Evolutionary conservation across 768 basidiomycete species (phyloP).

Genomic region (Imleria badia): DNA sequence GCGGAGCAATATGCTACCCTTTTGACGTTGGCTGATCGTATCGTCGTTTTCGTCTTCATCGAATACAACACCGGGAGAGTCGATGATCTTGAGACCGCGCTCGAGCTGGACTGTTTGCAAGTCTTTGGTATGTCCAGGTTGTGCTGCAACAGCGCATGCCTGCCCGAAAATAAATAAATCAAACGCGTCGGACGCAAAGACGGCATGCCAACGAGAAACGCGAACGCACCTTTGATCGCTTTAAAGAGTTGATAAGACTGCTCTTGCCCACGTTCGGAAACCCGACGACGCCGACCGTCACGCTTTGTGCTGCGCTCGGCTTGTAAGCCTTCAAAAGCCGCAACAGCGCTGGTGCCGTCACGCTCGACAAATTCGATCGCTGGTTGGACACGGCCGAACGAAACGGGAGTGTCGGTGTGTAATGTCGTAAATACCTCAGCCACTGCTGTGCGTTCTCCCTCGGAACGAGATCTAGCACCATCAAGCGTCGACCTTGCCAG

Average conservation of each 20-base stretch:
- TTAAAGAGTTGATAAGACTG: slow-evolving; percentile 89
- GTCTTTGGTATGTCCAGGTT: slow-evolving; percentile 91
- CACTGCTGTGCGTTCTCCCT: slow-evolving; percentile 84
- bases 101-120: slow-evolving; percentile 91
- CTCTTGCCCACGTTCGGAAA: slow-evolving; percentile 99
- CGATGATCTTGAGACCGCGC: slow-evolving; percentile 87
- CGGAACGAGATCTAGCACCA: slow-evolving; percentile 76
- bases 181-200: neutral
- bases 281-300: slow-evolving; percentile 90
- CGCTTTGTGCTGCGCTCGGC: slow-evolving; percentile 58
- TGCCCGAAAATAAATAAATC: slow-evolving; percentile 28
- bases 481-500: neutral
- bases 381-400: slow-evolving; percentile 75
- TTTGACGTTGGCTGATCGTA: slow-evolving; percentile 46
- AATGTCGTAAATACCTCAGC: slow-evolving; percentile 89
- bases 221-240: slow-evolving; percentile 67
- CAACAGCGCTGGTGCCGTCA: slow-evolving; percentile 73
- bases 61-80: slow-evolving; percentile 97
- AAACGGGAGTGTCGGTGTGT: slow-evolving; percentile 92
- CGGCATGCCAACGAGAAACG: neutral
- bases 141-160: slow-evolving; percentile 94
- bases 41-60: slow-evolving; percentile 67
- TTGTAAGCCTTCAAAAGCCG: slow-evolving; percentile 84
- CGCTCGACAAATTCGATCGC: slow-evolving; percentile 75
- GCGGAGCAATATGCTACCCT: slow-evolving; percentile 66